Base-by-base conservation (phyloP, 495 filamentous ascomycete genomes). In the Halenospora varia region DNA sequence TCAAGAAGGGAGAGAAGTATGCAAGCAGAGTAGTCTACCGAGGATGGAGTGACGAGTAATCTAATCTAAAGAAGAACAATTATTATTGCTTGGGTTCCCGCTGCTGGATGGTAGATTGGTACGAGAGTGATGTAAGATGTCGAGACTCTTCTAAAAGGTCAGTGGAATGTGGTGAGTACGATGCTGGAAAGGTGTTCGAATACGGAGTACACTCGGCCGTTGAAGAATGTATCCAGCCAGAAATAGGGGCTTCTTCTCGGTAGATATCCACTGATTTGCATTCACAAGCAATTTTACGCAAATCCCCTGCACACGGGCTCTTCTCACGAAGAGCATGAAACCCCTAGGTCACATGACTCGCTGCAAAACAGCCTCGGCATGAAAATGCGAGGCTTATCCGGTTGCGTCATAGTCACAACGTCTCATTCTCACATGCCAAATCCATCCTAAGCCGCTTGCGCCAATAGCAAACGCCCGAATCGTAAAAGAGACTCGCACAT, bases 1-100 rank as follows among this genome's bases (percentile, higher is more conserved):
- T 96, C 51, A 89, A 86, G 78, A 88, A 85, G 74, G 90, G 90
- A 3, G 74, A 92, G 74, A 78, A 81, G 57, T 96, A 87, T 71
- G 92, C 91, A 3, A 85, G 82, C 62, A 81, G 79, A 57, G 89
- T 86, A 66, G 82, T 90, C 56, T 97, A 92, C 64, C 81, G 82
- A 66, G 88, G 83, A 0, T 96, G 92, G 92, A 80, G 84, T 70
- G 83, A 78, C 53, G 52, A 59, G 55, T 65, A 57, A 23, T n/a
- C n/a, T n/a, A n/a, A n/a, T n/a, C n/a, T n/a, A n/a, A n/a, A n/a
- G n/a, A n/a, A n/a, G n/a, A n/a, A n/a, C n/a, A n/a, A n/a, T n/a
- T n/a, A n/a, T n/a, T n/a, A n/a, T n/a, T n/a, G n/a, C n/a, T n/a
- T n/a, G n/a, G n/a, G n/a, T n/a, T n/a, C n/a, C n/a, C n/a, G n/a